These are phyloP conservation scores for Amanita subjunquillea DNA, from an alignment of 768 basidiomycete species.

Conservation along the genomic window DNA sequence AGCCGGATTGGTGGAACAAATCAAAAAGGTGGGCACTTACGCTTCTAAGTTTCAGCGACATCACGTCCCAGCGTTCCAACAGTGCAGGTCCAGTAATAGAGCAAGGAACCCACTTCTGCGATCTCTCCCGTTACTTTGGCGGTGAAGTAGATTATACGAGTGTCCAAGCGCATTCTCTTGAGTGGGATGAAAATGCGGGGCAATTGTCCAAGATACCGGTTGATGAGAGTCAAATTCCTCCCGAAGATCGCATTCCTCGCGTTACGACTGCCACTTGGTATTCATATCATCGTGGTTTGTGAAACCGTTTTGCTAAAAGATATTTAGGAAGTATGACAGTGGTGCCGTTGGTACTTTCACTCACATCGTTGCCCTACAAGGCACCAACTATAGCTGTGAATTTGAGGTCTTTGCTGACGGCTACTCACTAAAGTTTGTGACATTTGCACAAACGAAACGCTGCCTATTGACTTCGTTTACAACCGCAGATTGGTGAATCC, in stretches of 20 bases:
- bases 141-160: constrained; percentile 84
- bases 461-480: neutral
- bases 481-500: constrained; percentile 70
- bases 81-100: constrained; percentile 80
- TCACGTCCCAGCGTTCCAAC: neutral
- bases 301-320: neutral
- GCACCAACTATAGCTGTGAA: constrained; percentile 89
- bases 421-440: constrained; percentile 66
- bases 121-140: constrained; percentile 94
- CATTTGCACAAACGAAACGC: neutral
- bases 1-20: constrained; percentile 93
- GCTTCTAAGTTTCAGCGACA: constrained; percentile 1
- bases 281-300: neutral
- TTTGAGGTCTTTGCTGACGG: constrained; percentile 93
- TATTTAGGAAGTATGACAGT: constrained; percentile 80
- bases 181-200: constrained; percentile 88
- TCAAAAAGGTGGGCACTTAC: constrained; percentile 47
- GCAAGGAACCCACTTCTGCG: constrained; percentile 95
- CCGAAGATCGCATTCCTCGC: constrained; percentile 88
- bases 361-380: constrained; percentile 87
- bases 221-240: constrained; percentile 77
- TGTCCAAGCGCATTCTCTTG: constrained; percentile 79
- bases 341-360: constrained; percentile 91
- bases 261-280: constrained; percentile 89
- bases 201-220: constrained; percentile 68